A percentile compares a stretch with the other conserved stretches of the same genome.
Evolutionary conservation across 2,329 filamentous ascomycete genomes (phyloP).

Genomic region (Helicocarpus griseus): DNA sequence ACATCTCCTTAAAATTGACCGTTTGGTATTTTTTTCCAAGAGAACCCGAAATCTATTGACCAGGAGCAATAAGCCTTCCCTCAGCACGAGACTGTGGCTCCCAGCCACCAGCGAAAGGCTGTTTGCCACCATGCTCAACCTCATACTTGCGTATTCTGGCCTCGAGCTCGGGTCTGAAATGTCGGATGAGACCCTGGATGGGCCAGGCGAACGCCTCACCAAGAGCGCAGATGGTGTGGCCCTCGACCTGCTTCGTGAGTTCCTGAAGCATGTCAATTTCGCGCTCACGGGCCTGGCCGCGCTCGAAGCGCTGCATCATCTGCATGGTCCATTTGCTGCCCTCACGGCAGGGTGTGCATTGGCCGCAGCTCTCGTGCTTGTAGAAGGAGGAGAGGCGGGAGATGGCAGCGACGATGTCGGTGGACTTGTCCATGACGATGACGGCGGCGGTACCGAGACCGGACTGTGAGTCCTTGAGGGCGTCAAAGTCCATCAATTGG

Average conservation of each 20-base stretch:
- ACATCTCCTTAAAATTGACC: background rate
- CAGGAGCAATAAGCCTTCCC: constrained; percentile 78
- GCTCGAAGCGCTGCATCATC: constrained; percentile 95
- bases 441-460: constrained; percentile 95
- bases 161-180: constrained; percentile 95
- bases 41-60: constrained; percentile 61
- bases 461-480: constrained; percentile 92
- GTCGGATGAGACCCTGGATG: constrained; percentile 92
- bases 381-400: constrained; percentile 92
- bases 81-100: constrained; percentile 61
- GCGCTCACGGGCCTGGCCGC: constrained; percentile 73
- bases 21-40: background rate
- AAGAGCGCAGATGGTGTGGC: constrained; percentile 95
- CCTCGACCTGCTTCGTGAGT: constrained; percentile 97
- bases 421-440: constrained; percentile 98
- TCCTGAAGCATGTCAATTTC: constrained; percentile 99
- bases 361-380: constrained; percentile 94
- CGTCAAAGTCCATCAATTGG: constrained; percentile 98
- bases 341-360: constrained; percentile 99
- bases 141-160: constrained; percentile 77
- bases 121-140: constrained; percentile 55
- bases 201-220: constrained; percentile 99
- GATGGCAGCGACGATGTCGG: constrained; percentile 91
- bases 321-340: constrained; percentile 98
- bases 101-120: constrained; percentile 76